Percentiles rank a stretch among this genome's conserved stretches.
Evolutionary conservation across 1,139 yeast genomes (phyloP).

Genomic region (Candida smagusa): DNA sequence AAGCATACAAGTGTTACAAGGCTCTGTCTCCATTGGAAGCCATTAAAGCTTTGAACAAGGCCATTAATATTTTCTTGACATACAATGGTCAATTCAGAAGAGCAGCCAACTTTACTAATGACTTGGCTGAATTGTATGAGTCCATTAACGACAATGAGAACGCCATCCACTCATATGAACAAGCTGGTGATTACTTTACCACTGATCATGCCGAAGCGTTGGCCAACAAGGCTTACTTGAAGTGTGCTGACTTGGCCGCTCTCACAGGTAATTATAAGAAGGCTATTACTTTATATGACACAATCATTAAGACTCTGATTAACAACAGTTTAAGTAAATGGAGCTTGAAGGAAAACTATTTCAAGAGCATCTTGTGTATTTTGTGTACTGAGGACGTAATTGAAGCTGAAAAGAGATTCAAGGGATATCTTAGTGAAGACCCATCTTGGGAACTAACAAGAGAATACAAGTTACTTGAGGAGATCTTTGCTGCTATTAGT

Average conservation of each 20-base stretch:
- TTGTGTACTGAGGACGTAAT: constrained; percentile 82
- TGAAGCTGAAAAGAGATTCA: constrained; percentile 74
- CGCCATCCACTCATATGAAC: constrained; percentile 80
- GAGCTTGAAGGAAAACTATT: constrained; percentile 89
- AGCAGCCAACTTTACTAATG: constrained; percentile 92
- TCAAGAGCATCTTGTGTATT: constrained; percentile 78
- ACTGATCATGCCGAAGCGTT: constrained; percentile 94
- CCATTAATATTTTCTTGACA: constrained; percentile 76
- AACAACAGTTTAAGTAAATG: constrained; percentile 79
- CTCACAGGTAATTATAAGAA: constrained; percentile 64
- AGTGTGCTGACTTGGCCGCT: constrained; percentile 91
- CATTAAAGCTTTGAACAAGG: constrained; percentile 69
- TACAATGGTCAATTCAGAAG: constrained; percentile 92
- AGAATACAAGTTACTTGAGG: constrained; percentile 66
- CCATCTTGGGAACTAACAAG: constrained; percentile 75
- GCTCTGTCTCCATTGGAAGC: constrained; percentile 74
- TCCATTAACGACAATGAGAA: constrained; percentile 58
- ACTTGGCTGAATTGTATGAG: constrained; percentile 85
- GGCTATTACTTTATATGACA: constrained; percentile 75
- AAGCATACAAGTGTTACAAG: constrained; percentile 85
- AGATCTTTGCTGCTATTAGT: constrained; percentile 66
- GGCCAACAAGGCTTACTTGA: constrained; percentile 81
- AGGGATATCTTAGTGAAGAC: constrained; percentile 67
- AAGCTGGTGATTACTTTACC: constrained; percentile 94
- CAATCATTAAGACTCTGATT: constrained; percentile 70